Evolutionary conservation across 2,329 filamentous ascomycete species (phyloP), one percentile per base, ranked within the genome.

Genomic region (Trichoderma sp.): DNA sequence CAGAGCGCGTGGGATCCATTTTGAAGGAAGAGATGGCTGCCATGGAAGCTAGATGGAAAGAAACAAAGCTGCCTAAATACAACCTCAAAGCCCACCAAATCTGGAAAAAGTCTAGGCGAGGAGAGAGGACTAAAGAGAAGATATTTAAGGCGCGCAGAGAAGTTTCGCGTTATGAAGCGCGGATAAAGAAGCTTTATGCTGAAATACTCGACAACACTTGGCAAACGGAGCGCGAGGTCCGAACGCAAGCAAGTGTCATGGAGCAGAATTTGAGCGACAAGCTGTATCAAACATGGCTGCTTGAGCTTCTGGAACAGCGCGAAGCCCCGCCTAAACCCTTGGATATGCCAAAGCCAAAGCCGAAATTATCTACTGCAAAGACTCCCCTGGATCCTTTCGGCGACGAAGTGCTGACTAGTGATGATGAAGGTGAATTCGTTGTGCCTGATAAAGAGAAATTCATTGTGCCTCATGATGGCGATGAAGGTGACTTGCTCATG

Each of bases 211-310:
- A 81, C 1, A 84, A 88, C 18, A 81, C 86, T 35, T 94, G 92
- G 89, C 81, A 83, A 12, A 89, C 85, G 8, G 84, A 85, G 27
- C 79, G 83, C 1, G 87, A 91, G 16, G 81, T 97, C 16, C 84
- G 86, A 31, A 84, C 83, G 6, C 89, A 91, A 79, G 91, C 91
- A 66, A 83, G 84, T 12, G 88, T 85, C 45, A 84, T 97, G 73
- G 91, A 96, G 76, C 85, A 86, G 5, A 94, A 88, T 4, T 83
- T 98, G 1, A 88, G 90, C 45, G 88, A 93, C 73, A 88, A 89
- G 66, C 85, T 92, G 79, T 83, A 89, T 53, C 81, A 87, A 9
- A 79, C 81, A 8, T 92, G 89, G 89, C 81, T 85, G 3, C 84
- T 89, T n/a, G 78, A 81, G 7, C 78, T 89, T 29, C 83, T 91